A percentile compares a stretch with the other conserved stretches of the same genome.
Evolutionary conservation across 208 protist species (phyloP).

Genomic region (Vickermania ingenoplastis): DNA sequence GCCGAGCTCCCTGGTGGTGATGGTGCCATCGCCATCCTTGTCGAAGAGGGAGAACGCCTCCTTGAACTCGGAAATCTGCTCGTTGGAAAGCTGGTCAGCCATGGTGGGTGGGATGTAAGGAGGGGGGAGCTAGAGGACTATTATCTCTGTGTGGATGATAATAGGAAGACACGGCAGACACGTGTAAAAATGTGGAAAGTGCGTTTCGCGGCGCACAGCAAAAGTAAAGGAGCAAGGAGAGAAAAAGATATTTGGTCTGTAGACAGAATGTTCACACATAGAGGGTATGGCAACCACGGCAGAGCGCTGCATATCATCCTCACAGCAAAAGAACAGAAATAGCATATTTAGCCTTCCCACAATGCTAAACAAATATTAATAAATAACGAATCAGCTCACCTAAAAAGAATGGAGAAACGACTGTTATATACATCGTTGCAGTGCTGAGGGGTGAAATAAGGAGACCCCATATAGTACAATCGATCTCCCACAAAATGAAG

Average conservation of each 20-base stretch:
- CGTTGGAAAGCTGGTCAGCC: slow-evolving; percentile 92
- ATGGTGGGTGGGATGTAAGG: slow-evolving; percentile 10
- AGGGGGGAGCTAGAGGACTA: not conserved
- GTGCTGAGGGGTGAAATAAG: not conserved
- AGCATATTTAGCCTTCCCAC: not conserved
- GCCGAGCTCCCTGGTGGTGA: slow-evolving; percentile 98
- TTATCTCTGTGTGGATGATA: not conserved
- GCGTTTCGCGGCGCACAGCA: not conserved
- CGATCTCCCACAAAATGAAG: not conserved
- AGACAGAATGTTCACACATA: not conserved
- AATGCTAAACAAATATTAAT: not conserved
- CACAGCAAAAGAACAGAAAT: too few relatives aligned
- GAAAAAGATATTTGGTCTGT: not conserved
- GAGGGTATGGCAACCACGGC: not conserved
- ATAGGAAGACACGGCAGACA: not conserved
- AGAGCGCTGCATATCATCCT: too few relatives aligned
- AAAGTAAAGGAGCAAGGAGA: not conserved
- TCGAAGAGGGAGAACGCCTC: slow-evolving; percentile 99
- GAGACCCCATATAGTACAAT: not conserved
- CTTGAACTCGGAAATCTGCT: slow-evolving; percentile 99
- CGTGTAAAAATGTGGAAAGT: not conserved
- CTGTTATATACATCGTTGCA: not conserved
- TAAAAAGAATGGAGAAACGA: not conserved
- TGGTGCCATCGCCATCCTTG: slow-evolving; percentile 95
- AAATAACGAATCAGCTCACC: not conserved